Conservation (phyloP, 352 stramenopile species). For the Phytophthora melonis region DNA sequence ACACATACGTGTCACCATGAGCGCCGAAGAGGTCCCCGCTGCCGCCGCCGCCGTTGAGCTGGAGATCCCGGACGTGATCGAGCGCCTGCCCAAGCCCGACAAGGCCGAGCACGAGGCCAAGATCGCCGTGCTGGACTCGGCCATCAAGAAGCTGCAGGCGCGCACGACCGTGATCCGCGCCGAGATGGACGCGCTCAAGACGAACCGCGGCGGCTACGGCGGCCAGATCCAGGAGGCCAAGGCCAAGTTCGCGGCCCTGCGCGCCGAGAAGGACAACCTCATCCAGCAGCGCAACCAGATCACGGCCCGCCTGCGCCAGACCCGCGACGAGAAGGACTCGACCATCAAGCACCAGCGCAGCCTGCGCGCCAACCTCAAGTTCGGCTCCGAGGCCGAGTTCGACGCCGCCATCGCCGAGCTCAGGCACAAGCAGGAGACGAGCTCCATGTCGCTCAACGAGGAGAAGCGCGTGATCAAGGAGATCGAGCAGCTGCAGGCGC, state of each 20-base stretch:
- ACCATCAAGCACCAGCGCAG: slow-evolving; percentile 76
- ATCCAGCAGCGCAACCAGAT: slow-evolving; percentile 87
- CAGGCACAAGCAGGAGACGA: slow-evolving; percentile 94
- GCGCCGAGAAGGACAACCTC: slow-evolving; percentile 87
- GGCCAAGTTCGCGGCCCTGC: slow-evolving; percentile 81
- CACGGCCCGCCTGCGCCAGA: slow-evolving; percentile 83
- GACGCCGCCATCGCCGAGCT: slow-evolving; percentile 92
- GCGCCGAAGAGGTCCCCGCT: slow-evolving; percentile 21
- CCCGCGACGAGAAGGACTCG: slow-evolving; percentile 85
- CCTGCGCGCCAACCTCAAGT: slow-evolving; percentile 83
- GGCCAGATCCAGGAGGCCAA: slow-evolving; percentile 92
- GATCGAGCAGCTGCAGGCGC: slow-evolving; percentile 92
- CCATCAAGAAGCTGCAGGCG: slow-evolving; percentile 94
- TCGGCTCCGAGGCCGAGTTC: slow-evolving; percentile 90
- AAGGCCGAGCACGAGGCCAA: slow-evolving; percentile 92
- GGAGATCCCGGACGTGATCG: slow-evolving; percentile 81
- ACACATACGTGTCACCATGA: slow-evolving; percentile 28
- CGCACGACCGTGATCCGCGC: slow-evolving; percentile 73
- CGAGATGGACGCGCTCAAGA: slow-evolving; percentile 87
- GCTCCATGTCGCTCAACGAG: slow-evolving; percentile 95
- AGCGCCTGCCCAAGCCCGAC: slow-evolving; percentile 86
- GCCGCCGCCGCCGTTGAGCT: slow-evolving; percentile 25
- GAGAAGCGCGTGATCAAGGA: slow-evolving; percentile 99
- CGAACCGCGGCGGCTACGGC: slow-evolving; percentile 82
- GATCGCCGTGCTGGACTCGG: slow-evolving; percentile 84